Base-by-base conservation (phyloP, 2,329 filamentous ascomycete species). In the Xylariaceae sp. region DNA sequence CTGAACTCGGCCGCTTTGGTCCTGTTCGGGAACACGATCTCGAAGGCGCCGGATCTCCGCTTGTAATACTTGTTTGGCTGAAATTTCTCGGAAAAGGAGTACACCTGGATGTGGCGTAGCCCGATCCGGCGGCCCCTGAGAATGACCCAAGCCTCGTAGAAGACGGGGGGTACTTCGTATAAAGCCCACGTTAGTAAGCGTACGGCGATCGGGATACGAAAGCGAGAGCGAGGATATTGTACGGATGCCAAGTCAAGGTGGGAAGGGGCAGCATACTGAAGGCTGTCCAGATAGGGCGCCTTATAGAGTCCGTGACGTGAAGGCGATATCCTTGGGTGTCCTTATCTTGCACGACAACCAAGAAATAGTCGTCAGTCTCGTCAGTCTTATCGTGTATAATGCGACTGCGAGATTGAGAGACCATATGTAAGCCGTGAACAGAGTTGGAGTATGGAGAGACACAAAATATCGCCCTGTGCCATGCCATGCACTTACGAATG, bases 281-380 rank as follows among this genome's bases (percentile, higher is more conserved):
- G 2, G 77, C 76, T 2, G 77, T 81, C 78, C 78, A 82, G 7
- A 82, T 67, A 1, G 77, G 78, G 49, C 74, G 78, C 35, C 64
- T 63, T 19, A 62, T 64, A n/a, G n/a, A n/a, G n/a, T n/a, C n/a
- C n/a, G n/a, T n/a, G n/a, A n/a, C n/a, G 33, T 79, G 75, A 1
- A 82, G 68, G 9, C 78, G 70, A 2, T 74, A 41, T 2, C 69
- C 70, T 8, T 62, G 59, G 1, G 69, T 73, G 16, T 65, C 58
- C 1, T 47, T 35, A 48, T 82, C 76, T 43, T 72, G 59, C 40
- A 71, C 74, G 1, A 81, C 69, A 11, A 69, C 67, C 3, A 81
- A 64, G 2, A 62, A 68, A n/a, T n/a, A n/a, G n/a, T n/a, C n/a
- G n/a, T n/a, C n/a, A n/a, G n/a, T n/a, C 50, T 80, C 74, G 31